Evolutionary conservation across 257 asterid genomes (phyloP), one percentile per base, ranked within the genome.

Genomic region (Echites panduratus): DNA sequence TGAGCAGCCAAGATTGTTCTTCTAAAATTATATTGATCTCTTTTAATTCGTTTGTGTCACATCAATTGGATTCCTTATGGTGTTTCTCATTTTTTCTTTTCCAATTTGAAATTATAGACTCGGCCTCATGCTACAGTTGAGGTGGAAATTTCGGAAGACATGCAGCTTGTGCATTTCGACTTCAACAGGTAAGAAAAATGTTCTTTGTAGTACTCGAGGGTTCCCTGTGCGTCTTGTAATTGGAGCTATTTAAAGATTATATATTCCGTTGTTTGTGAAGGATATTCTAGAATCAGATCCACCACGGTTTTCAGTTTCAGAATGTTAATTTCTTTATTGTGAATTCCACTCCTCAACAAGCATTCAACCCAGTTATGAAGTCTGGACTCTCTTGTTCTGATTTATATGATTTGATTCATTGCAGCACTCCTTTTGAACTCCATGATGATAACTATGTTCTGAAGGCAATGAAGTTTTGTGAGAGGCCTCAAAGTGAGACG

Each of bases 51-150:
- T 5, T 9, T 44, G 52, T 62, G 54, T 17, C 41, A 27, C 13
- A 16, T 58, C 58, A 24, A 9, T 62, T 27, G 27, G 22, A 48
- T 54, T 26, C 27, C 49, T 66, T 71, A 64, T 68, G 68, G 73
- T 49, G 72, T 26, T 73, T 24, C 47, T 70, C 57, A 58, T 66
- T 58, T 76, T 58, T 76, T 11, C 70, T 53, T 63, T 72, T n/a
- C 62, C 9, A 14, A 26, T 59, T 66, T 67, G 38, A 52, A 67
- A 67, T 74, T 82, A 83, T 73, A 95, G 99, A 95, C 99, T 71
- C 99, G 99, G 50, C 99, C 99, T 71, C 97, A 92, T 80, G 99
- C 99, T 40, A 95, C 96, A 35, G 99, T 95, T 35, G 99, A 95
- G 87, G 99, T 95, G 81, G 99, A 95, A 84, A 95, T 95, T 85